Percentiles rank a stretch among this genome's conserved stretches.
Conservation (phyloP, 2,329 filamentous ascomycete genomes). For the Botrytis porri region DNA sequence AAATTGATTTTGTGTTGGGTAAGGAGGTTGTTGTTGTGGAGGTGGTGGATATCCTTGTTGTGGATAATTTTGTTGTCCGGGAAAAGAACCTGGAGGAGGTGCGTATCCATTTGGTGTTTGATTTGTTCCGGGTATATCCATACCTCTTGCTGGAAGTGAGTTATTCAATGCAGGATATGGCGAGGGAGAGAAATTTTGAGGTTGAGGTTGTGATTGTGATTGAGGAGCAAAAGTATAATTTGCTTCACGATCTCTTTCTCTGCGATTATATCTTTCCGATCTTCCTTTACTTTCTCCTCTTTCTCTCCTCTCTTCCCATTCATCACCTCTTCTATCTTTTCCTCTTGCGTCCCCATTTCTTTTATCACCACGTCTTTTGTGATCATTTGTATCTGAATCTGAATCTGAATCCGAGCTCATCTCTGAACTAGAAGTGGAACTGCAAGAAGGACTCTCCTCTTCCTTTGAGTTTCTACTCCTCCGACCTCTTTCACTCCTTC, state of each 20-base stretch:
- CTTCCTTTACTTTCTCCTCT: neutral
- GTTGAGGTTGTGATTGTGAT: neutral
- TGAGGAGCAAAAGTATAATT: neutral
- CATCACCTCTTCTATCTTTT: neutral
- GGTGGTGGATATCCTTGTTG: neutral
- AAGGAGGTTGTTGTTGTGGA: constrained; percentile 20
- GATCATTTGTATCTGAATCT: neutral
- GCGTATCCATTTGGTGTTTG: neutral
- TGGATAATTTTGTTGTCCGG: neutral
- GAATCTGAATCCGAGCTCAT: neutral
- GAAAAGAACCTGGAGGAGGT: constrained; percentile 7
- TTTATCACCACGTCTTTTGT: neutral
- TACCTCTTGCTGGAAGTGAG: neutral
- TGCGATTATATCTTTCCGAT: neutral
- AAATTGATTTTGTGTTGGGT: constrained; percentile 8
- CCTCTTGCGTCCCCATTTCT: neutral
- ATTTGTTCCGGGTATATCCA: neutral
- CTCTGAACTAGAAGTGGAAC: neutral
- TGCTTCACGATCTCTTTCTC: constrained; percentile 2
- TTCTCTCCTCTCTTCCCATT: neutral
- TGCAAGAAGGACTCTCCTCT: neutral
- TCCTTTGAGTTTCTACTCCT: neutral
- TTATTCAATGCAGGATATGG: neutral
- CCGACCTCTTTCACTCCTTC: too few species aligned
- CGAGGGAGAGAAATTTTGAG: neutral